A percentile compares a stretch with the other conserved stretches of the same genome.
Evolutionary conservation across 2,329 filamentous ascomycete species (phyloP).

Genomic region (Mycosphaerella sp.): DNA sequence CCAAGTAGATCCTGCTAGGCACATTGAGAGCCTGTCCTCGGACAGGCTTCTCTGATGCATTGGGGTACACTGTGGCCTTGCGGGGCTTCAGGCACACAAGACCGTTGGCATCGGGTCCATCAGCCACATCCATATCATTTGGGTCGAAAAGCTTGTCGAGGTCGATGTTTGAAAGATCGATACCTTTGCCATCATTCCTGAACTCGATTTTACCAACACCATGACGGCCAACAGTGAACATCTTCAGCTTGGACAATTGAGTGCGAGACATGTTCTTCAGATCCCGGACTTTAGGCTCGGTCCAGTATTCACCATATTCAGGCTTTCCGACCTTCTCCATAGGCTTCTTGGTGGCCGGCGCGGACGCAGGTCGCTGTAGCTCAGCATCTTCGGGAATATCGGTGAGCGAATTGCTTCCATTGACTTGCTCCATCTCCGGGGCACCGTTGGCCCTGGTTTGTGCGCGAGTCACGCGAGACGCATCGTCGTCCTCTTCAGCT

Average conservation of each 20-base stretch:
- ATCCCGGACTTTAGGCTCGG: constrained; percentile 67
- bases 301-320: constrained; percentile 72
- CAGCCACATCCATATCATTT: constrained; percentile 2
- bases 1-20: constrained; percentile 76
- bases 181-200: constrained; percentile 37
- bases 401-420: constrained; percentile 48
- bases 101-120: constrained; percentile 8
- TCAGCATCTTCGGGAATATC: constrained; percentile 68
- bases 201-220: constrained; percentile 79
- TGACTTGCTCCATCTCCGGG: constrained; percentile 64
- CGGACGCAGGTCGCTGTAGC: constrained; percentile 28
- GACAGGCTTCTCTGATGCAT: constrained; percentile 69
- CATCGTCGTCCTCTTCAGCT: constrained; percentile 45
- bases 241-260: constrained; percentile 65
- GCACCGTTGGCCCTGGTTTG: constrained; percentile 36
- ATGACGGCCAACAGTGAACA: constrained; percentile 76
- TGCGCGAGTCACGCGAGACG: constrained; percentile 36
- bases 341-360: constrained; percentile 19
- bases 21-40: constrained; percentile 87
- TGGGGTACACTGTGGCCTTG: constrained; percentile 79
- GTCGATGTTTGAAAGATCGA: constrained; percentile 69
- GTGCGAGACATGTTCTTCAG: constrained; percentile 73
- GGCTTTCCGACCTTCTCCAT: constrained; percentile 16
- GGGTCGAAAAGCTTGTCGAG: constrained; percentile 72
- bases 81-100: constrained; percentile 73